phyloP scores from a whole-genome alignment of 352 stramenopile genomes.

The Phytopythium litorale region DNA sequence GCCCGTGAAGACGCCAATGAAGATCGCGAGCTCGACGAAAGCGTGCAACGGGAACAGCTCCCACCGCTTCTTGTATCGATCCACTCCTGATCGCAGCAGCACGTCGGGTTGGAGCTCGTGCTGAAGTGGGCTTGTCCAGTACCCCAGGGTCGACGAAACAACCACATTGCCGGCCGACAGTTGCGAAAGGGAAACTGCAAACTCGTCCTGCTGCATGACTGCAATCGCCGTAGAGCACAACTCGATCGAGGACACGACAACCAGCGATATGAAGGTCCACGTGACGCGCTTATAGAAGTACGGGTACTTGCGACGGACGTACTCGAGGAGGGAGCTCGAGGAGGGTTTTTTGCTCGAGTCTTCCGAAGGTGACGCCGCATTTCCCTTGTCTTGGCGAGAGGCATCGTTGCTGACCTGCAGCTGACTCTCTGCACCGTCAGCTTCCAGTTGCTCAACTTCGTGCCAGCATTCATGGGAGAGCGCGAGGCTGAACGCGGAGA shows the following conservation, averaged over 20 bases:
- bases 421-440: not conserved
- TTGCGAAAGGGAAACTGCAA: constrained; percentile 59
- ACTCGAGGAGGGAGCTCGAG: constrained; percentile 18
- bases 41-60: constrained; percentile 68
- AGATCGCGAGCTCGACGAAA: constrained; percentile 69
- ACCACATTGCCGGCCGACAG: constrained; percentile 74
- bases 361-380: not conserved
- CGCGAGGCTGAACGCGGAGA: constrained; percentile 66
- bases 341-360: constrained; percentile 3
- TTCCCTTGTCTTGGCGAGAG: not conserved
- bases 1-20: constrained; percentile 68
- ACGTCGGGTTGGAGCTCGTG: constrained; percentile 58
- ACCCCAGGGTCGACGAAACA: constrained; percentile 53
- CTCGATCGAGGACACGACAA: constrained; percentile 63
- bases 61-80: constrained; percentile 75
- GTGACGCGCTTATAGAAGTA: constrained; percentile 71
- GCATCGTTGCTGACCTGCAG: not conserved
- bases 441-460: constrained; percentile 36
- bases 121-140: constrained; percentile 60
- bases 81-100: constrained; percentile 42
- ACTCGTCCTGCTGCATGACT: constrained; percentile 34
- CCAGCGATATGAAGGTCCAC: constrained; percentile 76
- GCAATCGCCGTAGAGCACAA: constrained; percentile 56
- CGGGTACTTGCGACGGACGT: constrained; percentile 30
- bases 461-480: constrained; percentile 74